Base-by-base conservation (phyloP, 805 yeast species). In the Nadsonia fulvescens region DNA sequence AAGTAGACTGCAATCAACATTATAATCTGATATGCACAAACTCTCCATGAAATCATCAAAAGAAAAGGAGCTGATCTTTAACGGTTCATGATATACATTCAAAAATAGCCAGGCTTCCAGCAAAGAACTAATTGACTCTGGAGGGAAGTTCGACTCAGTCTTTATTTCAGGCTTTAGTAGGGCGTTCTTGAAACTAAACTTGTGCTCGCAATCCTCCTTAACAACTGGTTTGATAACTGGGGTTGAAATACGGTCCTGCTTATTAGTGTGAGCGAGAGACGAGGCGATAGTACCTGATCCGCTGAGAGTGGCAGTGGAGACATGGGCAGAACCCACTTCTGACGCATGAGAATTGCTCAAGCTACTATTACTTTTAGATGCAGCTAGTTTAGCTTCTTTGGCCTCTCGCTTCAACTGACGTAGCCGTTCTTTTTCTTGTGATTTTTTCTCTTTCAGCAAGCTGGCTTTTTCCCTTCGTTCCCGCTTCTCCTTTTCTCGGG, bases 21-120 rank as follows among this genome's bases (percentile, higher is more conserved):
- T 47, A 3, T 51, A 47, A 18, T 56, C 54, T 15, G 53, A 52
- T 63, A 70, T 54, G 19, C 54, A 51, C 50, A 73, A 44, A 7
- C 67, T 70, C 29, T 66, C 64, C 5, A 73, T 43, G 39, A 66
- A 76, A 37, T 74, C 91, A 49, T 79, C 93, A 51, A 75, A 77
- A 0, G 86, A 71, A 38, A 77, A 71, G 0, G 74, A 63, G 39
- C 73, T 81, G n/a, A 81, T 49, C 4, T 61, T 43, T 16, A 79
- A 51, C 1, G 79, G 67, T 18, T 60, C 59, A 37, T 69, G 66
- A 45, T 70, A 79, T 26, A 76, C 60, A 43, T 77, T 77, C 15
- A 78, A 46, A 39, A 79, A 81, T 2, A 66, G 54, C 92, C 92
- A 81, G 3, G 63, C 46, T 38, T 77, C 83, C 13, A 81, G 33